Evolutionary conservation across 345 rosid species (phyloP), one percentile per base, ranked within the genome.

Genomic region (Cardamine chenopodiifolia): DNA sequence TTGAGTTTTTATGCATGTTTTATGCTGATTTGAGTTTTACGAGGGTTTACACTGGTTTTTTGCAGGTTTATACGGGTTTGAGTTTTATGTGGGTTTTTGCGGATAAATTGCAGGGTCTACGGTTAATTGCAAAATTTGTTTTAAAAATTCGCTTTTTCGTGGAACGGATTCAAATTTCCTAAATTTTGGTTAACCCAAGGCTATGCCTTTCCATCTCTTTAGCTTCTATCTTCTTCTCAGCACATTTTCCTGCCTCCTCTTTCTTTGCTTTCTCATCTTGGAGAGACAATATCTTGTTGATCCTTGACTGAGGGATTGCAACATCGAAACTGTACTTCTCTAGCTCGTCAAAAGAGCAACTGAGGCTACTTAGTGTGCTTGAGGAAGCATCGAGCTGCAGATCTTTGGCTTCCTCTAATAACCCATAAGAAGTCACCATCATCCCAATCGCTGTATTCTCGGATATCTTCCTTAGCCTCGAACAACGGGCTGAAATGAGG

Each of bases 401-500:
- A n/a, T 22, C 34, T 15, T 64, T 70, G 6, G 83, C 79, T 83
- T 87, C 86, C n/a, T 89, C 90, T 12, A 84, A 64, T 81, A 89
- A 80, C 62, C 81, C 68, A 5, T 88, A 75, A 62, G 80, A 91
- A 2, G 81, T 85, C 15, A 89, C 89, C 90, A 86, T 85, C 55
- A 85, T 70, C 18, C 96, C 93, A 64, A 91, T 71, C 37, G 97
- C 95, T 7, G 85, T 29, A 90, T 84, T 91, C 97, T 7, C 91
- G 91, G 62, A 75, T 48, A 72, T 81, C 86, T 71, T 85, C 88
- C 70, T 71, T 87, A 11, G 75, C 82, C 35, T 82, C 83, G 17
- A 66, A 56, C 76, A 91, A 64, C 23, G 96, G 87, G 26, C 5
- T 73, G 68, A 91, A 91, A 76, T 91, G 97, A 2, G 93, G 96